Evolutionary conservation across 1,139 yeast species (phyloP), one percentile per base, ranked within the genome.

Genomic region (Nakaseomyces kungkrabaensis): DNA sequence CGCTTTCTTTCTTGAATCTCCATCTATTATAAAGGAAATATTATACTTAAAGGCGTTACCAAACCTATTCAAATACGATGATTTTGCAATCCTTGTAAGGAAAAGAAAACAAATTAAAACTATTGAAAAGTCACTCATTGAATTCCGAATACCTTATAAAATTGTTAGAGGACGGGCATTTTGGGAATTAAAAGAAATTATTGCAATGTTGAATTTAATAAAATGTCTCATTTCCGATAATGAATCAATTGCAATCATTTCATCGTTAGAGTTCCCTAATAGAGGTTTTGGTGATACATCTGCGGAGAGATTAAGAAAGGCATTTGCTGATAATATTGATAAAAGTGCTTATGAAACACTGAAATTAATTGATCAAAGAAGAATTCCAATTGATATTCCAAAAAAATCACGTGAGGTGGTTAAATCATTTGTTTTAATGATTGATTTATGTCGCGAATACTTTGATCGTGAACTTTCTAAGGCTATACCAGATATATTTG

Each of bases 141-240:
- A 68, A 46, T 68, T 69, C 4, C 67, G 74, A 7, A 75, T 90
- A 8, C 90, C 94, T 0, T 86, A 86, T 59, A 66, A 67, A 11
- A 74, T 89, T 59, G 72, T 83, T 1, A 79, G 82, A 48, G 96
- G 96, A 0, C 72, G 73, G 48, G 82, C 87, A 1, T 86, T 88
- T 59, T 86, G 95, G 90, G 89, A 85, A 41, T 68, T 85, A 36
- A 77, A 76, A 51, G 96, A 87, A 61, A 82, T 87, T 11, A 70
- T 73, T 22, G 69, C 78, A 0, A 72, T 86, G 50, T 54, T 89
- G 47, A 86, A 82, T 60, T 79, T 82, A 55, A 62, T 92, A 32
- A 72, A 86, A 47, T 78, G 81, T 1, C 70, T 85, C 9, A 72
- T 78, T 3, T 77, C 81, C 40, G 77, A 75, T 17, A 65, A 67